Conservation (phyloP, 768 basidiomycete genomes). For the Leccinellum luteum region DNA sequence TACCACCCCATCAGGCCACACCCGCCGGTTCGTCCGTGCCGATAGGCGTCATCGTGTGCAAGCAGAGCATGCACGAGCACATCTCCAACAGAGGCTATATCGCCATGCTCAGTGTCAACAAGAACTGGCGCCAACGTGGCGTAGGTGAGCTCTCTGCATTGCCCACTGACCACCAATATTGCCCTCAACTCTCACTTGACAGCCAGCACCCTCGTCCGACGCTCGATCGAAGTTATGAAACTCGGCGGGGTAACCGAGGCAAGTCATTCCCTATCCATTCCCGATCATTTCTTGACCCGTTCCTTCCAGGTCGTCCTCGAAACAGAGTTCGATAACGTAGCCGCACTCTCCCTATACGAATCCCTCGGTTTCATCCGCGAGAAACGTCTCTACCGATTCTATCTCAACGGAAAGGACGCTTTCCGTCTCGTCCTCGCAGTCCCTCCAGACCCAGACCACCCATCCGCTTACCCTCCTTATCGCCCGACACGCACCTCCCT, state of each 20-base stretch:
- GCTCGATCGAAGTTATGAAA: conserved; percentile 85
- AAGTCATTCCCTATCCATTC: conserved; percentile 21
- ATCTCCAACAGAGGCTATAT: conserved; percentile 88
- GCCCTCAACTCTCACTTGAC: conserved; percentile 26
- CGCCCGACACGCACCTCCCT: conserved; percentile 15
- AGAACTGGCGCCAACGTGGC: conserved; percentile 82
- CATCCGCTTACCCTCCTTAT: conserved; percentile 9
- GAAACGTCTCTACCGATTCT: conserved; percentile 92
- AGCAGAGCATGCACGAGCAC: conserved; percentile 86
- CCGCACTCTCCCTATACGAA: conserved; percentile 87
- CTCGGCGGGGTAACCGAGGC: conserved; percentile 84
- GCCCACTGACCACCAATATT: not conserved
- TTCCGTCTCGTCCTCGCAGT: conserved; percentile 76
- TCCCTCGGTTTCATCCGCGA: conserved; percentile 94
- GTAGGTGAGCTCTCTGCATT: conserved; percentile 64
- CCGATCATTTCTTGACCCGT: not conserved
- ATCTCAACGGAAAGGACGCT: conserved; percentile 96
- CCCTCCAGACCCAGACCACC: conserved; percentile 35
- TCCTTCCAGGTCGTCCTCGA: conserved; percentile 79
- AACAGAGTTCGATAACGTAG: conserved; percentile 90
- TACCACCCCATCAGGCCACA: conserved; percentile 22
- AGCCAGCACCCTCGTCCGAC: conserved; percentile 84
- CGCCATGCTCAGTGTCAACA: conserved; percentile 93
- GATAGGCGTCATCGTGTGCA: conserved; percentile 94
- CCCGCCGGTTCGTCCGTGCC: conserved; percentile 44